Evolutionary conservation across 768 basidiomycete genomes (phyloP).

Genomic region (Tubosaeta sp.): DNA sequence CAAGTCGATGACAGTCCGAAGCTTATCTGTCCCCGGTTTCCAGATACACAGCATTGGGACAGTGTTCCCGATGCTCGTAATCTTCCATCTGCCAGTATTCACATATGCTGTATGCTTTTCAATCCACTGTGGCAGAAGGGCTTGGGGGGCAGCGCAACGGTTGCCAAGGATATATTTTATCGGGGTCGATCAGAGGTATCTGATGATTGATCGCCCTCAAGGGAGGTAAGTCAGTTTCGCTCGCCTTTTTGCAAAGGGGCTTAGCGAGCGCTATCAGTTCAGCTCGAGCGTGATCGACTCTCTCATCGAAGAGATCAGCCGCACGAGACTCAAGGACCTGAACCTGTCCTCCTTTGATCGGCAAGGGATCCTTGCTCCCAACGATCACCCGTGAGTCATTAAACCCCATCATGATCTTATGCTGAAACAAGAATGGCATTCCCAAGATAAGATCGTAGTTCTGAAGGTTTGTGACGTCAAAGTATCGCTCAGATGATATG

Average conservation of each 20-base stretch:
- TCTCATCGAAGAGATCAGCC: background rate
- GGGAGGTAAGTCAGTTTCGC: background rate
- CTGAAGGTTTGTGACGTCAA: conserved; percentile 36
- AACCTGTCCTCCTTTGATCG: conserved; percentile 12
- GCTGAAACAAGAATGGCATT: conserved; percentile 35
- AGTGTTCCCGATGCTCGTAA: background rate
- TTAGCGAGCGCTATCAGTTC: conserved; percentile 3
- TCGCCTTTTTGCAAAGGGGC: background rate
- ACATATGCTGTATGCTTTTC: background rate
- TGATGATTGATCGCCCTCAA: conserved; percentile 4
- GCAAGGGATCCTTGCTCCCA: conserved; percentile 3
- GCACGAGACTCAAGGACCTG: background rate
- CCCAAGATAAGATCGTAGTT: conserved; percentile 38
- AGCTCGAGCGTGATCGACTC: background rate
- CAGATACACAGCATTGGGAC: conserved; percentile 3
- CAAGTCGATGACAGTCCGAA: background rate
- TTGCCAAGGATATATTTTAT: background rate
- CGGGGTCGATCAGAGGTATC: background rate
- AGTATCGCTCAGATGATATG: conserved; percentile 23
- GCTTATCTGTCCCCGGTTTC: background rate
- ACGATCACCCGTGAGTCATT: conserved; percentile 18
- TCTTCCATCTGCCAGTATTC: background rate
- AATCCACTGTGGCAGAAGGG: background rate
- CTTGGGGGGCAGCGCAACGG: background rate
- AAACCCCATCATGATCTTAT: conserved; percentile 26